Conservation (phyloP, 2,329 filamentous ascomycete genomes). For the Neospermospora avenae region DNA sequence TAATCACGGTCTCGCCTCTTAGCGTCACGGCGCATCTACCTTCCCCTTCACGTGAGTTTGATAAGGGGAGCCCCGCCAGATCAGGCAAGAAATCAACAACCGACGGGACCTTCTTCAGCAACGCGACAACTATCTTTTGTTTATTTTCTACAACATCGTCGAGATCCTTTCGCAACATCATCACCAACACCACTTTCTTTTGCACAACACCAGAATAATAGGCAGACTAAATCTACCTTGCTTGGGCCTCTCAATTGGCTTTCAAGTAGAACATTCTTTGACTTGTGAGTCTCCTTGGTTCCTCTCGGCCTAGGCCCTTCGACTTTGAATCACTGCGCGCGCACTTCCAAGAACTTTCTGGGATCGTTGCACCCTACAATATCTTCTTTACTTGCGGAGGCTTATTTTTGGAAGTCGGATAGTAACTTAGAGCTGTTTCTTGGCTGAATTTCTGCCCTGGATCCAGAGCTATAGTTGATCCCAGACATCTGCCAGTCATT, state of each 20-base stretch:
- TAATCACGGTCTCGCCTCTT: background rate
- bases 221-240: background rate
- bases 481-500: background rate
- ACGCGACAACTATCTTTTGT: background rate
- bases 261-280: background rate
- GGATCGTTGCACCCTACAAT: too few relatives aligned
- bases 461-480: background rate
- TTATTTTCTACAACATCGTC: background rate
- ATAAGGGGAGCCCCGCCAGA: background rate
- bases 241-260: background rate
- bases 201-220: background rate
- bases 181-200: conserved; percentile 4
- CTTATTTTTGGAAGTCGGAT: too few relatives aligned
- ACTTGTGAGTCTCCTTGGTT: background rate
- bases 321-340: background rate
- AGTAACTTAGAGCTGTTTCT: background rate
- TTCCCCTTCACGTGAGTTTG: background rate
- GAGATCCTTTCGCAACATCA: background rate
- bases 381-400: too few relatives aligned
- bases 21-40: background rate
- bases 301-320: background rate
- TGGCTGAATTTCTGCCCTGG: background rate
- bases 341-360: background rate
- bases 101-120: background rate
- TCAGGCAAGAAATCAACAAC: conserved; percentile 1